Evolutionary conservation across 2,329 filamentous ascomycete genomes (phyloP), one percentile per base, ranked within the genome.

Genomic region (Aspergillus ibericus): DNA sequence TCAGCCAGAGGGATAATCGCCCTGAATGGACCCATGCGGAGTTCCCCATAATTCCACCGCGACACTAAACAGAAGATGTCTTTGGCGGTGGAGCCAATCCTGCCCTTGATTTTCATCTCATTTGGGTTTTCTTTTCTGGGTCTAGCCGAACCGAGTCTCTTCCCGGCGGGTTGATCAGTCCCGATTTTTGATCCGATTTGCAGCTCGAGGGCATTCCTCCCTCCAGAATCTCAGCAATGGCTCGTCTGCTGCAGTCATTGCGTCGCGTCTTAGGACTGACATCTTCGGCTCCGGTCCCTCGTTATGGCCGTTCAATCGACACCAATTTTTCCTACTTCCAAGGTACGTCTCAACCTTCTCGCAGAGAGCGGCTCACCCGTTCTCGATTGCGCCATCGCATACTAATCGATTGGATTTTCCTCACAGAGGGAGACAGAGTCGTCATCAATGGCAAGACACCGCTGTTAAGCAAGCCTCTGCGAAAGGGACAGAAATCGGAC

Each of bases 341-440:
- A 69, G 75, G 75, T 77, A 67, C 36, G 32, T 48, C 35, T 32
- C 25, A 48, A n/a, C 15, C 27, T 32, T 32, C 25, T 16, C 25
- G 22, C 44, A 12, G 44, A 27, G 22, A 7, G 25, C 42, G 8
- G 25, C 18, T 29, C 27, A 2, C 22, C 27, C 25, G 44, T 29
- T 48, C 44, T 10, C 25, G 6, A 16, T 48, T 29, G 44, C 44
- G 25, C 44, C 44, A 25, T 34, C 16, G 2, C 44, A 40, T 48
- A 51, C 46, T 59, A 34, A 59, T 15, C 32, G 2, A 44, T 44
- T 50, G n/a, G 18, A 7, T 34, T 15, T 34, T 29, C 16, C 7
- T 12, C 29, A 38, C 53, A 79, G 78, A 79, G 70, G 78, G 78
- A 22, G 78, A 81, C 61, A 72, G 75, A 55, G 76, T 75, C 18